phyloP scores from a whole-genome alignment of 305 asterid species.

The Solanum aculeatissimum region DNA sequence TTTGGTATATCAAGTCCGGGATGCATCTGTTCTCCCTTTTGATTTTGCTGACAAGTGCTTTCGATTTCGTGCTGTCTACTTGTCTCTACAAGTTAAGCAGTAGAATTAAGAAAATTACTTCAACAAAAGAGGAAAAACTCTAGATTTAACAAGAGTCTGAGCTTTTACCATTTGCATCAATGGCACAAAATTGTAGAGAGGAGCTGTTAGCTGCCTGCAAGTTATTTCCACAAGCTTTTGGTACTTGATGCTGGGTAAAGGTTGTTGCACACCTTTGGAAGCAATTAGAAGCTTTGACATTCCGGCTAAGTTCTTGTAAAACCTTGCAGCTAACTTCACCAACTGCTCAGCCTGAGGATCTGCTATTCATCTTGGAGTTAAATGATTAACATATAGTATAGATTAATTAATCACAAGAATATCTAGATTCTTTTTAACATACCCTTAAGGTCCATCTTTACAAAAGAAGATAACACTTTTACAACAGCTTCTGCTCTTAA shows the following conservation, averaged over 20 bases:
- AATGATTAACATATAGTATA: neutral
- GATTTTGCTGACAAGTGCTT: slow-evolving; percentile 55
- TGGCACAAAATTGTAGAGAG: slow-evolving; percentile 55
- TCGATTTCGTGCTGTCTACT: slow-evolving; percentile 41
- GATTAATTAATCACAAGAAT: slow-evolving; percentile 1
- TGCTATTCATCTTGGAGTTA: slow-evolving; percentile 17
- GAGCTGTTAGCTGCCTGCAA: slow-evolving; percentile 64
- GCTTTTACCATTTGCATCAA: slow-evolving; percentile 57
- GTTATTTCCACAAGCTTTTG: slow-evolving; percentile 81
- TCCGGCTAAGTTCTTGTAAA: slow-evolving; percentile 64
- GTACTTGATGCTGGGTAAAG: slow-evolving; percentile 50
- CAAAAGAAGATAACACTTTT: slow-evolving; percentile 51
- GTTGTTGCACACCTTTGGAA: slow-evolving; percentile 60
- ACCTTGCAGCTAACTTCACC: slow-evolving; percentile 49
- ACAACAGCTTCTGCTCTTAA: slow-evolving; percentile 61
- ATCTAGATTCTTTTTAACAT: slow-evolving; percentile 8
- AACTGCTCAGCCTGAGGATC: slow-evolving; percentile 72
- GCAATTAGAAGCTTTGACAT: slow-evolving; percentile 57
- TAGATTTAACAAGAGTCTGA: neutral
- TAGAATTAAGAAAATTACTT: neutral
- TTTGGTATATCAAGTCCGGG: slow-evolving; percentile 78
- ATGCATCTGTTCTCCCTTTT: slow-evolving; percentile 87
- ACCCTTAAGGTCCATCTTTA: slow-evolving; percentile 67
- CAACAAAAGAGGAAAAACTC: neutral
- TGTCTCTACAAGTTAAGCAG: slow-evolving; percentile 37